Conservation (phyloP, 192 early-diverging fungal genomes). For the Oehlia diaphana region DNA sequence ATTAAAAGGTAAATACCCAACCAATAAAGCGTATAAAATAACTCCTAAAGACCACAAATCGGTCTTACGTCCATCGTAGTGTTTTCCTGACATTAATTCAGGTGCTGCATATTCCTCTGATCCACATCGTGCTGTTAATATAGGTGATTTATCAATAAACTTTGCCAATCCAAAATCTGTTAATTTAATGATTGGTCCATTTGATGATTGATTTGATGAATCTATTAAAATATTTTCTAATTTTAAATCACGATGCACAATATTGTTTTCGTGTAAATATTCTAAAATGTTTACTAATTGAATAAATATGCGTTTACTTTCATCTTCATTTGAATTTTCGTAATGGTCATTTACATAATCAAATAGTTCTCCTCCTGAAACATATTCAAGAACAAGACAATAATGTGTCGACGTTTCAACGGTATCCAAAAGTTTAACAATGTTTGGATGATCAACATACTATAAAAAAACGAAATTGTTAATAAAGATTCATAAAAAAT, state of each 20-base stretch:
- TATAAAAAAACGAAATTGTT: slow-evolving; percentile 32
- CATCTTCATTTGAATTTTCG: slow-evolving; percentile 43
- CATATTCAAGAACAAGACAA: slow-evolving; percentile 72
- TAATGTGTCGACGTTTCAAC: slow-evolving; percentile 62
- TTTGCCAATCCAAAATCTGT: slow-evolving; percentile 67
- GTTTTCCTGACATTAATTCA: slow-evolving; percentile 61
- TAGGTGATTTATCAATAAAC: slow-evolving; percentile 46
- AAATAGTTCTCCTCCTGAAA: slow-evolving; percentile 73
- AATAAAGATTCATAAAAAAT: slow-evolving; percentile 12
- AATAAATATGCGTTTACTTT: slow-evolving; percentile 53
- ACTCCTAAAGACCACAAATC: slow-evolving; percentile 85
- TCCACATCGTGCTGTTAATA: slow-evolving; percentile 64
- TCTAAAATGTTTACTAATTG: slow-evolving; percentile 57
- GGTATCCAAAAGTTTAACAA: slow-evolving; percentile 61
- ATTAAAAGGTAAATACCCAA: slow-evolving; percentile 76
- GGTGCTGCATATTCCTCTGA: slow-evolving; percentile 78
- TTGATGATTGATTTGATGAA: slow-evolving; percentile 19
- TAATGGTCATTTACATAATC: slow-evolving; percentile 61
- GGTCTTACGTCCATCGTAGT: slow-evolving; percentile 67
- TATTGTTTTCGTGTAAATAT: slow-evolving; percentile 64
- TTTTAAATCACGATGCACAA: slow-evolving; percentile 68
- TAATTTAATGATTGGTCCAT: slow-evolving; percentile 51
- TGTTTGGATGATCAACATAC: slow-evolving; percentile 67
- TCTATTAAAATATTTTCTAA: slow-evolving; percentile 59
- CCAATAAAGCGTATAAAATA: slow-evolving; percentile 73